phyloP scores from a whole-genome alignment of 2,329 filamentous ascomycete genomes.

The Stemphylium beticola region DNA sequence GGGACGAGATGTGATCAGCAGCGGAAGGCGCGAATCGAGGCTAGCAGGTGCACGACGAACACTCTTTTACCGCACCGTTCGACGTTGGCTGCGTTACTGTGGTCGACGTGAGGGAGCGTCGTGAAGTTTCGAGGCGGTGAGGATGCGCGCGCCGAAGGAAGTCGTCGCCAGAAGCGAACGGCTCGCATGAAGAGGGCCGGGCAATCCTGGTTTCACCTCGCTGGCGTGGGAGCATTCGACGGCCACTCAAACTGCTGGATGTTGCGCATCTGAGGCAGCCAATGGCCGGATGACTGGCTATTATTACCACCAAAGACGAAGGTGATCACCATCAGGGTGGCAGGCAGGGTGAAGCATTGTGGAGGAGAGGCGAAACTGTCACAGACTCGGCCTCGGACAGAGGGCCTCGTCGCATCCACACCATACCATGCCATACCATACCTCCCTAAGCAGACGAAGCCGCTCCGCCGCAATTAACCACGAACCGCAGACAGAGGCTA shows the following conservation, averaged over 20 bases:
- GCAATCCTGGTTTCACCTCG: constrained; percentile 34
- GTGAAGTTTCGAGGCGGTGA: constrained; percentile 12
- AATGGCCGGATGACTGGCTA: constrained; percentile 10
- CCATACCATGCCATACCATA: too few species aligned
- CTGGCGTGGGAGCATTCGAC: constrained; percentile 5
- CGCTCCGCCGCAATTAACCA: too few species aligned
- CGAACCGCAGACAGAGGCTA: too few species aligned
- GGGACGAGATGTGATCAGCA: constrained; percentile 16
- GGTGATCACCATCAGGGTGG: constrained; percentile 13
- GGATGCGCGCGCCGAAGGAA: not conserved
- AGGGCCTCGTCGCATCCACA: too few species aligned
- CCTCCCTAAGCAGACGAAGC: too few species aligned
- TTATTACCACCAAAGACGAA: constrained; percentile 15
- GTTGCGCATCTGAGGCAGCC: constrained; percentile 24
- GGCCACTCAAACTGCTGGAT: constrained; percentile 19
- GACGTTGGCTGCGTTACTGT: not conserved
- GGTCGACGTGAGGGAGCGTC: not conserved
- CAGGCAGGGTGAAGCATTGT: not conserved
- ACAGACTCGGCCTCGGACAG: constrained; percentile 12
- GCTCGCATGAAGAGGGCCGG: constrained; percentile 22
- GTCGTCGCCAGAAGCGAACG: constrained; percentile 6
- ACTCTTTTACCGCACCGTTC: not conserved
- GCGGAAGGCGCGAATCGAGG: constrained; percentile 3
- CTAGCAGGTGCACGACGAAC: not conserved
- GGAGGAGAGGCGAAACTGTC: not conserved